phyloP scores from a whole-genome alignment of 1,284 basidiomycete species.

The Papiliotrema laurentii region DNA sequence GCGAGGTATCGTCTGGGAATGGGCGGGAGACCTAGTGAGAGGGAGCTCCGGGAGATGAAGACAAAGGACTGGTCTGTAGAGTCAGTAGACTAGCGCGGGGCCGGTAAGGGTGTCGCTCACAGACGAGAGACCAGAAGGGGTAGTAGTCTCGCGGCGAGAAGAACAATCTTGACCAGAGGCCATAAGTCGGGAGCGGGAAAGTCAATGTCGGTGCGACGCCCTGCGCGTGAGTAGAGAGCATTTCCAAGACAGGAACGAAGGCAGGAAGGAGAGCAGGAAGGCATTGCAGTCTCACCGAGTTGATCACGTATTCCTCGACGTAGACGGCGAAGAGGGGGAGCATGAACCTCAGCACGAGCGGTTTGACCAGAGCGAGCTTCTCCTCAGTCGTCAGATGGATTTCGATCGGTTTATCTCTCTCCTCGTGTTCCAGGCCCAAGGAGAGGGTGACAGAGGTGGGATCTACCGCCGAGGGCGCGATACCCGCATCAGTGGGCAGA shows the following conservation, averaged over 20 bases:
- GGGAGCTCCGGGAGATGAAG: slow-evolving; percentile 89
- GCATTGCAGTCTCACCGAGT: slow-evolving; percentile 58
- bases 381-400: slow-evolving; percentile 57
- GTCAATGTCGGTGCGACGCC: slow-evolving; percentile 86
- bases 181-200: slow-evolving; percentile 72
- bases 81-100: neutral
- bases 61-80: slow-evolving; percentile 77
- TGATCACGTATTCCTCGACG: slow-evolving; percentile 88
- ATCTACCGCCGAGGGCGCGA: slow-evolving; percentile 42
- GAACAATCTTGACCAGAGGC: slow-evolving; percentile 69
- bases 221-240: slow-evolving; percentile 44
- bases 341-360: slow-evolving; percentile 67
- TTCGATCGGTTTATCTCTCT: slow-evolving; percentile 1
- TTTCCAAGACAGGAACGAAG: too few relatives aligned
- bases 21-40: slow-evolving; percentile 79
- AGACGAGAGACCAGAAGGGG: slow-evolving; percentile 65
- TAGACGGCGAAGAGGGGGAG: slow-evolving; percentile 48
- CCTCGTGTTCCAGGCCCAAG: neutral
- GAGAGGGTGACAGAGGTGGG: neutral
- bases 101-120: slow-evolving; percentile 14
- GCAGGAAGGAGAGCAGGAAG: too few relatives aligned
- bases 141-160: slow-evolving; percentile 88
- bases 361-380: slow-evolving; percentile 70
- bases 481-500: slow-evolving; percentile 47
- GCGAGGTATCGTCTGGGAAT: slow-evolving; percentile 68